Evolutionary conservation across 768 basidiomycete species (phyloP).

Genomic region (Rhizopogon rudus): DNA sequence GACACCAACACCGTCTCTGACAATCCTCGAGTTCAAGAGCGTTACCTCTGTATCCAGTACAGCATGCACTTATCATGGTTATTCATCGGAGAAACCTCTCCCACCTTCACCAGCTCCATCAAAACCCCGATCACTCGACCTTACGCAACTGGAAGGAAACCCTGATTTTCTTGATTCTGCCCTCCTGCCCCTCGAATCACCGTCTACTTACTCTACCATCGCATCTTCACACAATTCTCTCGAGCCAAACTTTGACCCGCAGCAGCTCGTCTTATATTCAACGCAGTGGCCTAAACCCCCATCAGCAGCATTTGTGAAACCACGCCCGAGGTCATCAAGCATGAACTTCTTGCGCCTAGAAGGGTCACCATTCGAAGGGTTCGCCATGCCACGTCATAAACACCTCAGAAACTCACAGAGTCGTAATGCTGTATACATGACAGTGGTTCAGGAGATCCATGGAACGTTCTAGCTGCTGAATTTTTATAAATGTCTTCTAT

Average conservation of each 20-base stretch:
- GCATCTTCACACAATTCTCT: slow-evolving; percentile 30
- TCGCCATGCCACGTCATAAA: neutral
- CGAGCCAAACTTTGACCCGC: slow-evolving; percentile 21
- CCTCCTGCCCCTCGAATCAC: slow-evolving; percentile 20
- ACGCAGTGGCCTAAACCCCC: slow-evolving; percentile 21
- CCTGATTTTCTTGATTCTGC: slow-evolving; percentile 9
- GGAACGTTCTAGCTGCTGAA: neutral
- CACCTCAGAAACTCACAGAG: neutral
- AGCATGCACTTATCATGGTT: slow-evolving; percentile 5
- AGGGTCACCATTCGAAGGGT: slow-evolving; percentile 1
- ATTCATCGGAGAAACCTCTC: slow-evolving; percentile 5
- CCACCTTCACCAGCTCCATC: slow-evolving; percentile 1
- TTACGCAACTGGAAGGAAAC: slow-evolving; percentile 5
- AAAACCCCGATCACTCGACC: slow-evolving; percentile 3
- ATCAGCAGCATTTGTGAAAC: slow-evolving; percentile 9
- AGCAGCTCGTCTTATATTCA: slow-evolving; percentile 2
- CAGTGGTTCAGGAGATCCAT: slow-evolving; percentile 36
- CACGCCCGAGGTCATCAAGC: slow-evolving; percentile 4
- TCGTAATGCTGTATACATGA: slow-evolving; percentile 36
- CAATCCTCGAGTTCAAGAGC: slow-evolving; percentile 20
- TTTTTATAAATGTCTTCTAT: neutral
- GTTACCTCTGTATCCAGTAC: slow-evolving; percentile 6
- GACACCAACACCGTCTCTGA: slow-evolving; percentile 11
- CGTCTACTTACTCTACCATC: slow-evolving; percentile 12
- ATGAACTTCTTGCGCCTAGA: neutral